Percentiles rank a stretch among this genome's conserved stretches.
phyloP scores from a whole-genome alignment of 2,329 filamentous ascomycete genomes.

The Karstenula rhodostoma region DNA sequence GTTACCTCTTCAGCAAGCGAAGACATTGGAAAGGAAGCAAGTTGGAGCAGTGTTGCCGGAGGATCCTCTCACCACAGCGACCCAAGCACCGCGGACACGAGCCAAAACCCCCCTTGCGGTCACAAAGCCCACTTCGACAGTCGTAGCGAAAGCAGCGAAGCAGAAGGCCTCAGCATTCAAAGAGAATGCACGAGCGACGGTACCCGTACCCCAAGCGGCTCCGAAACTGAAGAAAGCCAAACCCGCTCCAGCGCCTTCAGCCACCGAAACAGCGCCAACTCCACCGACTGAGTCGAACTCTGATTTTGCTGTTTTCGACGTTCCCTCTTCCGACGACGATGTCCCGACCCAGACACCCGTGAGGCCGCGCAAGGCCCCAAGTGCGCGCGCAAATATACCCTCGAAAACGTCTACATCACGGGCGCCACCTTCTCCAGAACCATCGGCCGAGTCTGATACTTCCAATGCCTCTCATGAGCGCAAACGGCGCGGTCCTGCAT shows the following conservation, averaged over 20 bases:
- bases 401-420: slow-evolving; percentile 1
- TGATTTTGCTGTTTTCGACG: slow-evolving; percentile 33
- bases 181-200: slow-evolving; percentile 24
- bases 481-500: slow-evolving; percentile 37
- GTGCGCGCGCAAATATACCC: slow-evolving; percentile 17
- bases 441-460: slow-evolving; percentile 34
- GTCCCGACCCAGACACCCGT: slow-evolving; percentile 25
- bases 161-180: slow-evolving; percentile 23
- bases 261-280: slow-evolving; percentile 16
- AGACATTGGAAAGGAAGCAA: not conserved
- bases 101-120: slow-evolving; percentile 8
- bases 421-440: slow-evolving; percentile 18
- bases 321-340: slow-evolving; percentile 40
- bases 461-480: slow-evolving; percentile 42
- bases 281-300: slow-evolving; percentile 14
- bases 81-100: not conserved
- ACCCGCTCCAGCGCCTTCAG: not conserved
- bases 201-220: slow-evolving; percentile 11
- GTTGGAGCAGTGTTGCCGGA: not conserved
- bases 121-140: not conserved
- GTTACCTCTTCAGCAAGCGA: slow-evolving; percentile 2
- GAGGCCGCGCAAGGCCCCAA: slow-evolving; percentile 24
- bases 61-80: not conserved
- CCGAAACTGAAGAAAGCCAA: slow-evolving; percentile 17
- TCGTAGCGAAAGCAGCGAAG: slow-evolving; percentile 6